These are phyloP conservation scores for Plantago ovata DNA, from an alignment of 257 asterid genomes.

Conservation along the genomic window DNA sequence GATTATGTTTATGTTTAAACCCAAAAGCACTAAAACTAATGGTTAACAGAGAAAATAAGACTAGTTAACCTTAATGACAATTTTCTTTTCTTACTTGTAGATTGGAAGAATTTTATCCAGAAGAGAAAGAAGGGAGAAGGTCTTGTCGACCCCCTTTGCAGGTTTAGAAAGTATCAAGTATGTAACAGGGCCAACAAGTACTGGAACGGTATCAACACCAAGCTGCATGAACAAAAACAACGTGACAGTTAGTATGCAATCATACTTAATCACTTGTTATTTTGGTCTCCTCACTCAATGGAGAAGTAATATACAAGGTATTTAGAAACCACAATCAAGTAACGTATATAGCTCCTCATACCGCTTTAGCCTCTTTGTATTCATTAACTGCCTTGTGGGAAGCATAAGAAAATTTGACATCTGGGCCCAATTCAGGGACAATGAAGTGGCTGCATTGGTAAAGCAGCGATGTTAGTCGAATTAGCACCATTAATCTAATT, in stretches of 20 bases:
- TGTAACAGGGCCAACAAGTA: constrained; percentile 85
- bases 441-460: constrained; percentile 71
- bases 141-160: constrained; percentile 92
- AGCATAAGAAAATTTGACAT: constrained; percentile 75
- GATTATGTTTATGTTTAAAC: constrained; percentile 8
- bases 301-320: not conserved
- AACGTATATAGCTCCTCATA: constrained; percentile 25
- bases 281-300: constrained; percentile 1
- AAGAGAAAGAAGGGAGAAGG: constrained; percentile 73
- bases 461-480: constrained; percentile 6
- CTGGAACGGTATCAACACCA: constrained; percentile 86
- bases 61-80: not conserved
- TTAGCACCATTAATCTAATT: constrained; percentile 6
- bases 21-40: not conserved
- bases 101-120: constrained; percentile 87
- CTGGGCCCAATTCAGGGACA: constrained; percentile 93
- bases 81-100: constrained; percentile 63
- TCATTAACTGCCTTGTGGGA: constrained; percentile 91
- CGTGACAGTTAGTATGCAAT: constrained; percentile 10
- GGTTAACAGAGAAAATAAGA: constrained; percentile 1
- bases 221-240: constrained; percentile 46
- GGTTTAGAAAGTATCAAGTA: constrained; percentile 87
- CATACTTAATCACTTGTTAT: not conserved
- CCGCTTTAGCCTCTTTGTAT: constrained; percentile 90
- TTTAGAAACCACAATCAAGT: not conserved